These are phyloP conservation scores for Peronospora destructor DNA, from an alignment of 352 stramenopile genomes.

Conservation along the genomic window DNA sequence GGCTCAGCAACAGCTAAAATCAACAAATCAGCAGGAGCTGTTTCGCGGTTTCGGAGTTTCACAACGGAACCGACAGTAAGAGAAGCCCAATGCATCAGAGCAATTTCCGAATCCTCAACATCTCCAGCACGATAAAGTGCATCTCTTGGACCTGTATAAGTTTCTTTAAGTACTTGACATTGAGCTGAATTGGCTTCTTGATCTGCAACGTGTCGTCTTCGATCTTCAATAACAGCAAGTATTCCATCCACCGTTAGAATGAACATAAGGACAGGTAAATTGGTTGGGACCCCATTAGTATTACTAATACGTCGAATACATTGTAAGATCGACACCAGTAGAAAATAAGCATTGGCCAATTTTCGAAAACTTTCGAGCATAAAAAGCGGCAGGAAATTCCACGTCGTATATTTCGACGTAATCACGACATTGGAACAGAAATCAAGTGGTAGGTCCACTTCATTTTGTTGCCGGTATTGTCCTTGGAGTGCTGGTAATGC, in stretches of 20 bases:
- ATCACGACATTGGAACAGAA: slow-evolving; percentile 86
- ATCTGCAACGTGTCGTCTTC: slow-evolving; percentile 66
- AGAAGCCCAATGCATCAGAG: slow-evolving; percentile 57
- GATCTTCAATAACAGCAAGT: slow-evolving; percentile 84
- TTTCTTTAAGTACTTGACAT: slow-evolving; percentile 48
- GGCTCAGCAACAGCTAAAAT: slow-evolving; percentile 74
- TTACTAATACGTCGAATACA: slow-evolving; percentile 78
- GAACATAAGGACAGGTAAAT: slow-evolving; percentile 78
- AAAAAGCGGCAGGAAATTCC: slow-evolving; percentile 86
- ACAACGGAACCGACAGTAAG: slow-evolving; percentile 82
- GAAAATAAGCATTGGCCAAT: slow-evolving; percentile 90
- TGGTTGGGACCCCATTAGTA: slow-evolving; percentile 72
- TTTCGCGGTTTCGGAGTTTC: slow-evolving; percentile 72
- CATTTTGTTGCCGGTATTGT: slow-evolving; percentile 4
- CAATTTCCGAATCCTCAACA: slow-evolving; percentile 44
- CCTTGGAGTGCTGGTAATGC: slow-evolving; percentile 28
- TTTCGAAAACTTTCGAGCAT: slow-evolving; percentile 81
- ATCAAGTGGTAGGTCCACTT: slow-evolving; percentile 8
- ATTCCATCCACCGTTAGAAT: slow-evolving; percentile 85
- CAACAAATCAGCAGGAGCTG: slow-evolving; percentile 75
- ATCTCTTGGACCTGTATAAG: slow-evolving; percentile 34
- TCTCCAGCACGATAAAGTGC: slow-evolving; percentile 17
- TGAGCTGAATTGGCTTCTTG: slow-evolving; percentile 74
- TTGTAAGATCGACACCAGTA: slow-evolving; percentile 85
- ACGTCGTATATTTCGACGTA: slow-evolving; percentile 88